Base-by-base conservation (phyloP, 768 basidiomycete species). In the Calvatia gigantea region DNA sequence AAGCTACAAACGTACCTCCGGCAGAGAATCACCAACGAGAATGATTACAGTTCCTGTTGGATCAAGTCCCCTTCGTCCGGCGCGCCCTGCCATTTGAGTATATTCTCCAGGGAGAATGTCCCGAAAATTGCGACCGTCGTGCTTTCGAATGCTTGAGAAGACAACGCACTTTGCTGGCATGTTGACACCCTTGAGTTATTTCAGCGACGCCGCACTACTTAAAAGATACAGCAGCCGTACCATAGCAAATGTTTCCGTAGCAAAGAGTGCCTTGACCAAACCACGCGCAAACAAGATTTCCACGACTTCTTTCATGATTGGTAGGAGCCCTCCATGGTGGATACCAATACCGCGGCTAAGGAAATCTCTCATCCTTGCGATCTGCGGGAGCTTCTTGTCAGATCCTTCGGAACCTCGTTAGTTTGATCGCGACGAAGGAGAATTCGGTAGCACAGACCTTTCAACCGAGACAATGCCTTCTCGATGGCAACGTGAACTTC, bases 161-260 rank as follows among this genome's bases (percentile, higher is more conserved):
- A 98, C 97, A 3, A 99, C 97, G 63, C 88, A 94, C 77, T 86
- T 89, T 2, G 97, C 93, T 17, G 97, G 97, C 97, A 99, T 99
- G 70, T 99, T 99, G 52, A 99, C 97, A 46, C 97, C 97, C 95
- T 98, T 58, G 7, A 51, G 48, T 55, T 49, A 57, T 49, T 19
- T 27, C 19, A 54, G 49, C 8, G 27, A 55, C 12, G 51, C 33
- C 15, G 32, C 12, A 57, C 14, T 32, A 42, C 28, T 6, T 32
- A n/a, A 15, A 46, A 2, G 38, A 23, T n/a, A 35, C 14, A 43
- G 57, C 56, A 51, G n/a, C 65, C 76, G 55, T 54, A 94, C 95
- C 96, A 99, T 98, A 0, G 96, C 96, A 68, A 99, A 99, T 0
- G 97, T 99, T 72, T 99, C 97, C 4, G 97, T 99, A 1, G 97